Conservation (phyloP, 352 stramenopile genomes). For the Phytophthora chlamydospora region DNA sequence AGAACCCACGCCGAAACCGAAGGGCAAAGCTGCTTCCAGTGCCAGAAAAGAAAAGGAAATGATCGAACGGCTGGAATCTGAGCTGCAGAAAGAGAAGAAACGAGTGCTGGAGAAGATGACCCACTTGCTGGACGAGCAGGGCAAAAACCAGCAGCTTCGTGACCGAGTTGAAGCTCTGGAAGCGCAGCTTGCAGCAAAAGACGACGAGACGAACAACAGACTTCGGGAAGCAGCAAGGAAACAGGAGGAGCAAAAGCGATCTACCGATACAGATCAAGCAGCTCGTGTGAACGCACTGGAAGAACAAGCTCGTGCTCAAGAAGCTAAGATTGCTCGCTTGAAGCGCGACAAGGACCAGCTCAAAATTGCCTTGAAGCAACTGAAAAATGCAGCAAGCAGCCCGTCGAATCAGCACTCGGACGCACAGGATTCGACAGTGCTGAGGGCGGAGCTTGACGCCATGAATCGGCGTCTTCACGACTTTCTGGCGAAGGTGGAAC, state of each 20-base stretch:
- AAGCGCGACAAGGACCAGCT: constrained; percentile 47
- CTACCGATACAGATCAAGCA: constrained; percentile 34
- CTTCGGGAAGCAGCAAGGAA: constrained; percentile 13
- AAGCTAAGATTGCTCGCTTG: constrained; percentile 38
- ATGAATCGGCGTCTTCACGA: constrained; percentile 46
- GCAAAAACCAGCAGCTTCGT: constrained; percentile 64
- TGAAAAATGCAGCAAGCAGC: constrained; percentile 18
- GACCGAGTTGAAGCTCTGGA: constrained; percentile 48
- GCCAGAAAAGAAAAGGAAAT: constrained; percentile 13
- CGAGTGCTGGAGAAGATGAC: constrained; percentile 74
- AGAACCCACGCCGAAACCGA: constrained; percentile 2
- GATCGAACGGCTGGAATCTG: constrained; percentile 36
- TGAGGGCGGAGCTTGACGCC: constrained; percentile 47
- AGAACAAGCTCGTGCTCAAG: constrained; percentile 40
- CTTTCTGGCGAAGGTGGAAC: constrained; percentile 55
- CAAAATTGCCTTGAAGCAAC: constrained; percentile 33
- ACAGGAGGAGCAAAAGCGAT: constrained; percentile 29
- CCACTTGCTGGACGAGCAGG: constrained; percentile 67
- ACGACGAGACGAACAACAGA: constrained; percentile 31
- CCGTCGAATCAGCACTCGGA: constrained; percentile 8
- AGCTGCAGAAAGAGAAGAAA: constrained; percentile 76
- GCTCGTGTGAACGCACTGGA: constrained; percentile 32
- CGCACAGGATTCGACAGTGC: constrained; percentile 15
- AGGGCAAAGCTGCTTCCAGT: constrained; percentile 8
- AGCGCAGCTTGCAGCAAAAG: constrained; percentile 37